Evolutionary conservation across 306 rosid species (phyloP), one percentile per base, ranked within the genome.

Genomic region (Aeschynomene evenia): DNA sequence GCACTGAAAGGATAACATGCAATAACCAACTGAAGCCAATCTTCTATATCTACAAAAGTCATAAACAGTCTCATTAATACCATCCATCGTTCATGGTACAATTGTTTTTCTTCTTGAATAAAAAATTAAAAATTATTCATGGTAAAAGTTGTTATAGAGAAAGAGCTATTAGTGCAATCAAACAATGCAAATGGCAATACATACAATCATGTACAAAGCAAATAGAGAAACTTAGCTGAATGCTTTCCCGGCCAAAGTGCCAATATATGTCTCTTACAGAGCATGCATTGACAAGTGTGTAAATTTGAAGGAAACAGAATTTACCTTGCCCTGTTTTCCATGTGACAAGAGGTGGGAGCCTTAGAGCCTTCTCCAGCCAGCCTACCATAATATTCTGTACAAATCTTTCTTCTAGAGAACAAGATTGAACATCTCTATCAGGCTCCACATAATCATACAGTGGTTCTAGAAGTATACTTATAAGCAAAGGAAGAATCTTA

Each of bases 261-360:
- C 22, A 34, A 39, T 54, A 57, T 63, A 65, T 33, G 29, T 34
- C 52, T 52, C 19, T 29, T 70, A n/a, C 1, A 3, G 48, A 40
- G 48, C 14, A 12, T 33, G 64, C 61, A 15, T 49, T 28, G 58
- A 22, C 28, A 64, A 10, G 14, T 36, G 15, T 24, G 11, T 28
- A 23, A 21, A 51, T 46, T 14, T 19, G 21, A 77, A 37, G 57
- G 51, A 51, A 55, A 26, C 56, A 33, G 54, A 39, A 62, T 63
- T 80, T 86, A 93, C 98, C 98, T 85, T 86, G 72, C 79, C 87
- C 96, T 58, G 83, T 77, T 77, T 84, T 81, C 89, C 86, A 90
- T 50, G 73, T 71, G 78, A 87, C 81, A 75, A 94, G 57, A 63
- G 97, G 93, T 40, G 94, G 94, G 70, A 86, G 83, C 58, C 36